Evolutionary conservation across 768 basidiomycete species (phyloP), one percentile per base, ranked within the genome.

Genomic region (Serendipita sp.): DNA sequence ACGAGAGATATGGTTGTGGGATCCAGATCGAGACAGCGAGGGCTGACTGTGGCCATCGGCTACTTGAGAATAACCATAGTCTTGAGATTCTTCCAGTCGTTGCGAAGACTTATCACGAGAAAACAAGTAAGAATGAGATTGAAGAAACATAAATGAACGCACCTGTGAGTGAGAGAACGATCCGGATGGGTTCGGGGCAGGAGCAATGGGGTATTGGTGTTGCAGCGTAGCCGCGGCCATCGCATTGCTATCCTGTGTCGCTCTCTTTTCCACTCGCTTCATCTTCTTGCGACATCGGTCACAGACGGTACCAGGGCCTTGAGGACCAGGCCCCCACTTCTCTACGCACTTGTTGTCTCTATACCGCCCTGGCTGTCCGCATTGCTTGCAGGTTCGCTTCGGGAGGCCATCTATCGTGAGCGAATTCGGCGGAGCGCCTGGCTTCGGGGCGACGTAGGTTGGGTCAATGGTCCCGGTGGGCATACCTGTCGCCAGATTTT

Each of bases 301-400:
- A 70, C 88, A 90, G 0, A 90, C 88, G 0, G 88, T 90, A 23
- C 88, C 88, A 62, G 88, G 88, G 0, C 88, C 88, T 73, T 85
- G 81, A 54, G 88, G 88, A 3, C 88, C 88, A 28, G 88, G 88
- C 0, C 88, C 88, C 88, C 88, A 90, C 73, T 90, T 90, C 70
- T 90, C 88, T 63, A 90, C 88, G 71, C 88, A 90, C 68, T 88
- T 88, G 7, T 85, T 86, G 23, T 90, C 88, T 75, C 89, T 89
- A 75, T 89, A 90, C 0, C 88, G 76, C 0, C 88, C 88, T 0
- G 82, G 76, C 36, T 60, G 56, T 4, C 56, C 56, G n/a, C 56
- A 60, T 30, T 60, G 56, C 56, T 60, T 60, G 34, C 56, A 60
- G 10, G 56, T 60, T 36, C 56, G 4, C 36, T 60, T 60, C 4